Conservation (phyloP, 768 basidiomycete genomes). For the Suillus cothurnatus region DNA sequence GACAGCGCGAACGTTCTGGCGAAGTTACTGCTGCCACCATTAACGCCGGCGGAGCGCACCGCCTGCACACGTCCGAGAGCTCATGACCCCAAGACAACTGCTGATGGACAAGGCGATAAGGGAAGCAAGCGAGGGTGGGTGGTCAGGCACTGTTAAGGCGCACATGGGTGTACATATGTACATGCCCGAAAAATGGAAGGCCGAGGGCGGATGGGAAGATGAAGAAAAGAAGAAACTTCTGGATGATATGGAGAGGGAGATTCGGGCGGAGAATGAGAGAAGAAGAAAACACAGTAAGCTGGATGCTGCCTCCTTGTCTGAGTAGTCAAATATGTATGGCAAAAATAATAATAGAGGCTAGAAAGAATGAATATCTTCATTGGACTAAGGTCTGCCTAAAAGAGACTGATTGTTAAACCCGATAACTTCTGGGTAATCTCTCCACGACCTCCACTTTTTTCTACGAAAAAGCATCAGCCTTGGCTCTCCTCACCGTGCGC, state of each 20-base stretch:
- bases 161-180: conserved; percentile 52
- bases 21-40: conserved; percentile 55
- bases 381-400: background rate
- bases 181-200: conserved; percentile 35
- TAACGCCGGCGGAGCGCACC: conserved; percentile 54
- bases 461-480: conserved; percentile 38
- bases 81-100: conserved; percentile 52
- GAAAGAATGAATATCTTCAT: background rate
- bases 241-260: conserved; percentile 26
- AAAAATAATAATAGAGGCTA: background rate
- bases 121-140: conserved; percentile 67
- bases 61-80: conserved; percentile 59
- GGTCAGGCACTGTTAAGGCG: conserved; percentile 66
- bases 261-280: conserved; percentile 34
- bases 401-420: background rate
- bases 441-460: background rate
- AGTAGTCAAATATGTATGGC: background rate
- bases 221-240: conserved; percentile 21
- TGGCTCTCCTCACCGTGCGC: conserved; percentile 66
- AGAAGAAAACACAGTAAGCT: conserved; percentile 4
- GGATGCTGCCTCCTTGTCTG: background rate
- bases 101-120: conserved; percentile 51
- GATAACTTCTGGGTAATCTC: background rate
- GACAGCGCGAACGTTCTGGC: conserved; percentile 61
- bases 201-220: conserved; percentile 35